Percentiles rank a stretch among this genome's conserved stretches.
phyloP scores from a whole-genome alignment of 1,139 yeast species.

The Dujonia santamariae region DNA sequence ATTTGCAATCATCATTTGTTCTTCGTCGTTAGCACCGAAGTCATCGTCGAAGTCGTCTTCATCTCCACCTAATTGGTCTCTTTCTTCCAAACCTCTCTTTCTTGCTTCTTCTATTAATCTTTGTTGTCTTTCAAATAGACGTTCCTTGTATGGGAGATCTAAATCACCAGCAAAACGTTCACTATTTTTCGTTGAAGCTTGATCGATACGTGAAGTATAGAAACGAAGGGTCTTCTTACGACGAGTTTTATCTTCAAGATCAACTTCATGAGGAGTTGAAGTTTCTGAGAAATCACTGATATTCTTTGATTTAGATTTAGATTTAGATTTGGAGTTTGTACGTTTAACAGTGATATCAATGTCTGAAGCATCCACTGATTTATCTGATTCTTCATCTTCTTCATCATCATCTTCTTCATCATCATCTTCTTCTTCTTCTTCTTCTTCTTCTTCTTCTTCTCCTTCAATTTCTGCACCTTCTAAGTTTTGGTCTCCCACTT shows the following conservation, averaged over 20 bases:
- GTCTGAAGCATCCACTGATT: slow-evolving; percentile 15
- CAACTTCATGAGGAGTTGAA: slow-evolving; percentile 66
- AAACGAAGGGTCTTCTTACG: slow-evolving; percentile 86
- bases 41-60: slow-evolving; percentile 48
- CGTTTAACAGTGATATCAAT: slow-evolving; percentile 7
- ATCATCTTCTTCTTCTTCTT: slow-evolving; percentile 14
- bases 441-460: slow-evolving; percentile 24
- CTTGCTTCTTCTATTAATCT: slow-evolving; percentile 85
- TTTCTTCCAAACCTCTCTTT: slow-evolving; percentile 64
- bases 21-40: slow-evolving; percentile 41
- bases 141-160: slow-evolving; percentile 90
- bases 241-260: slow-evolving; percentile 78
- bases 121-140: slow-evolving; percentile 85
- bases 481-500: slow-evolving; percentile 17
- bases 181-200: slow-evolving; percentile 55
- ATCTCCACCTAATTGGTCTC: slow-evolving; percentile 50
- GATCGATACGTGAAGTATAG: slow-evolving; percentile 95
- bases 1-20: slow-evolving; percentile 14
- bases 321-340: slow-evolving; percentile 12
- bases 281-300: slow-evolving; percentile 59
- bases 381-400: slow-evolving; percentile 18
- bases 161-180: slow-evolving; percentile 75
- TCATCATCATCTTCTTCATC: slow-evolving; percentile 19
- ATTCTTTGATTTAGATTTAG: slow-evolving; percentile 20
- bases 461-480: slow-evolving; percentile 22